phyloP scores from a whole-genome alignment of 139 green algal genomes.

The Microglena sp. region DNA sequence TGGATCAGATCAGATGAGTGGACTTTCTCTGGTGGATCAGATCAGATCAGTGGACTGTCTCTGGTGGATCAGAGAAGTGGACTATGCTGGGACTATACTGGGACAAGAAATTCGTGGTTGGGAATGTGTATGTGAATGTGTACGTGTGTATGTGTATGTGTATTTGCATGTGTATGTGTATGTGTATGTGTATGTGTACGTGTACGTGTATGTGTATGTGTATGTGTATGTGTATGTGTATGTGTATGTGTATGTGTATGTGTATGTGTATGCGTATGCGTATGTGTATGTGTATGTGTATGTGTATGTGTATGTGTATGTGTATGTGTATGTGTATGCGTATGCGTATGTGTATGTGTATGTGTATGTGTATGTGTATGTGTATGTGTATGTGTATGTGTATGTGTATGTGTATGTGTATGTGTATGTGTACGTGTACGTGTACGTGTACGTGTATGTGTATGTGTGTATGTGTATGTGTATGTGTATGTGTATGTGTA shows the following conservation, averaged over 20 bases:
- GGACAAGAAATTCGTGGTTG: not conserved
- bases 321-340: too few relatives aligned
- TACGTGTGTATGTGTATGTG: not conserved
- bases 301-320: too few relatives aligned
- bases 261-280: too few relatives aligned
- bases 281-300: too few relatives aligned
- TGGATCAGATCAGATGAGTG: not conserved
- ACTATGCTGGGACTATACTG: not conserved
- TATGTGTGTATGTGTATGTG: conserved; percentile 4
- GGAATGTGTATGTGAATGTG: not conserved
- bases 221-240: not conserved
- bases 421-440: not conserved
- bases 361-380: too few relatives aligned
- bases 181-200: not conserved
- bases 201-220: not conserved
- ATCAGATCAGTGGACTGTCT: not conserved
- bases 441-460: not conserved
- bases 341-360: too few relatives aligned
- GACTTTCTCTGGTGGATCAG: too few relatives aligned
- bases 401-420: not conserved
- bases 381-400: too few relatives aligned
- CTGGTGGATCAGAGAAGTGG: not conserved
- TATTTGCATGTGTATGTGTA: not conserved
- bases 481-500: not conserved
- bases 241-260: too few relatives aligned